phyloP scores from a whole-genome alignment of 768 basidiomycete species.

The Lentinula lateritia region DNA sequence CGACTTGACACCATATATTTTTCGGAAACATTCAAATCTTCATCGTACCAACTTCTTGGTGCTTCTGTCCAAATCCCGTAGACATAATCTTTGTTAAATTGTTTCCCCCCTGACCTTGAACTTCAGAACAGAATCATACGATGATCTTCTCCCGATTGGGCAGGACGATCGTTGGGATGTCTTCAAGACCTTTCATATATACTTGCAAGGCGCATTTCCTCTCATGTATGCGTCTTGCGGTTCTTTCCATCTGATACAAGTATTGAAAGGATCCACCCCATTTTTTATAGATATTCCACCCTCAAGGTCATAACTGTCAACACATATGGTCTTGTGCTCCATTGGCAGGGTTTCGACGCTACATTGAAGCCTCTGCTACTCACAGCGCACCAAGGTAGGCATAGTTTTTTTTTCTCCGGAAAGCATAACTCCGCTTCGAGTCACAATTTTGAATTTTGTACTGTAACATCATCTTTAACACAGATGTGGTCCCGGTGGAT shows the following conservation, averaged over 20 bases:
- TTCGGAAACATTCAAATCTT: conserved; percentile 11
- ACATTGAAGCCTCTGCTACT: conserved; percentile 66
- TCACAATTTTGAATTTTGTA: no score
- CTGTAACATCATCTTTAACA: not conserved
- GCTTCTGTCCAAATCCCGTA: conserved; percentile 18
- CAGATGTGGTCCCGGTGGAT: conserved; percentile 54
- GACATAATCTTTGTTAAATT: not conserved
- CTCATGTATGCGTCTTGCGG: conserved; percentile 35
- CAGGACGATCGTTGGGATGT: conserved; percentile 43
- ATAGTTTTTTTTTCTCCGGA: no score
- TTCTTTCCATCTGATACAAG: not conserved
- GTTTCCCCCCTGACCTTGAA: not conserved
- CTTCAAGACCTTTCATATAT: conserved; percentile 34
- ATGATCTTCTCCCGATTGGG: conserved; percentile 41
- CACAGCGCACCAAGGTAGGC: conserved; percentile 35
- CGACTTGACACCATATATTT: conserved; percentile 1
- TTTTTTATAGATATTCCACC: conserved; percentile 40
- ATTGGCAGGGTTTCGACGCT: conserved; percentile 61
- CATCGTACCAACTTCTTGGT: conserved; percentile 15
- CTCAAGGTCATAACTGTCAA: conserved; percentile 66
- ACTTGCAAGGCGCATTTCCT: conserved; percentile 42
- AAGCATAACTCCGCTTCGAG: not conserved
- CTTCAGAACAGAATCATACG: conserved; percentile 44
- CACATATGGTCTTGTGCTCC: conserved; percentile 66
- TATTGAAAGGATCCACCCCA: not conserved